Percentiles rank a stretch among this genome's conserved stretches.
phyloP scores from a whole-genome alignment of 768 basidiomycete genomes.

The Xerocomellus intermedius region DNA sequence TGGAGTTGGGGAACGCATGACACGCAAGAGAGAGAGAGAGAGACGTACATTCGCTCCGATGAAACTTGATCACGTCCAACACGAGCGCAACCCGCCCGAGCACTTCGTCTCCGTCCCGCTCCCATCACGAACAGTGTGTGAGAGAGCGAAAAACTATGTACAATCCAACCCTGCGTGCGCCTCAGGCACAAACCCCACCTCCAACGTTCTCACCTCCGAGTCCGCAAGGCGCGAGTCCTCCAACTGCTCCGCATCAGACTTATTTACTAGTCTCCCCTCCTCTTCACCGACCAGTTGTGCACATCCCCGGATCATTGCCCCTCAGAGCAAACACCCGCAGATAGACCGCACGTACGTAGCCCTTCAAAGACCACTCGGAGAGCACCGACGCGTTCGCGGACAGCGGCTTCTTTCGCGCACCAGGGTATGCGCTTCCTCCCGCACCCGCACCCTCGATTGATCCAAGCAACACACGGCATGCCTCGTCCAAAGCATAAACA shows the following conservation, averaged over 20 bases:
- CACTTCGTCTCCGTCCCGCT: constrained; percentile 50
- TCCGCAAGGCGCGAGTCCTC: constrained; percentile 62
- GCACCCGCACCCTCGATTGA: too few relatives aligned
- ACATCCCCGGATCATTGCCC: constrained; percentile 55
- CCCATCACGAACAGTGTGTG: background rate
- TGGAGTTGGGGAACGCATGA: too few relatives aligned
- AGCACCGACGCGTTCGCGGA: constrained; percentile 57
- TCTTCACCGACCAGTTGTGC: constrained; percentile 54
- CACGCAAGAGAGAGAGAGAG: constrained; percentile 4
- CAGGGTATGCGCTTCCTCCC: constrained; percentile 81
- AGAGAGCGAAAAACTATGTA: background rate
- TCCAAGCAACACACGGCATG: too few relatives aligned
- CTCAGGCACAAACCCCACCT: constrained; percentile 65
- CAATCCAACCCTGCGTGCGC: constrained; percentile 60
- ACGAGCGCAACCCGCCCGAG: constrained; percentile 79
- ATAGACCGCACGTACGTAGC: constrained; percentile 59
- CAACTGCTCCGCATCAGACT: constrained; percentile 70
- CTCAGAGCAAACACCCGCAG: constrained; percentile 61
- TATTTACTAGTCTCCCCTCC: too few relatives aligned
- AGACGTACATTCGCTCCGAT: constrained; percentile 30
- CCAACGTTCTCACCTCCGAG: constrained; percentile 69
- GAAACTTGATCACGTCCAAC: constrained; percentile 40
- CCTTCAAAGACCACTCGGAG: constrained; percentile 53
- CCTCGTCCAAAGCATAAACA: too few relatives aligned
- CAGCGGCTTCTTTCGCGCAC: constrained; percentile 73